Evolutionary conservation across 2,329 filamentous ascomycete genomes (phyloP), one percentile per base, ranked within the genome.

Genomic region (Paraphaeosphaeria sporulosa): DNA sequence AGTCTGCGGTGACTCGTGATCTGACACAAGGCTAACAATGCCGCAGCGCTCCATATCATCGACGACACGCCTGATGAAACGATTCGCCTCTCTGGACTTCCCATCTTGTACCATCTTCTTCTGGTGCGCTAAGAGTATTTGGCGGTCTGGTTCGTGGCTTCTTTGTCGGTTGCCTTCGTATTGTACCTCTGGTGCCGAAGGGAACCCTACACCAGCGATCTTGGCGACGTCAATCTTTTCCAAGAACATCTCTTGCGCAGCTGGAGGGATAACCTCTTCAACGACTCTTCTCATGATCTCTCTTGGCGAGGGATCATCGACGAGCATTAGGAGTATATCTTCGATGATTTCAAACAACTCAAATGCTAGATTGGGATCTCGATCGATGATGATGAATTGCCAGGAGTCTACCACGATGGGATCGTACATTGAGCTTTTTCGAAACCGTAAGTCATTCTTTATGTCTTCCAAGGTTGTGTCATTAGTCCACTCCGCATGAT

Each of bases 331-430:
- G 0, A 75, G 43, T 0, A 64, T 49, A 19, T 73, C 71, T 23
- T 74, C 66, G 4, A 75, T 65, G 1, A 73, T 73, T 13, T 74
- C 69, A 4, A 74, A 65, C 1, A 75, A 59, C 6, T 63, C 44
- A 15, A 75, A 75, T 0, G 72, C 68, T 5, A 68, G 38, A 0
- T 69, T 68, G 5, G 63, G 62, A 19, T 71, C 63, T n/a, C 65
- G 63, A 25, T 74, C 71, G 34, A 75, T 71, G 44, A 75, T 69
- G 34, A 74, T 72, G 57, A 75, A 74, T 15, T 74, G 69, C 72
- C 71, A 75, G 0, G 72, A 75, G 21, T 74, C 71, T 0, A 71
- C 69, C 0, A 72, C 67, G 3, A 75, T 72, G 0, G 71, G 69
- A n/a, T 75, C 70, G 21, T 73, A 73, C 67, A 72, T 73, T 0